Evolutionary conservation across 2,329 filamentous ascomycete species (phyloP), one percentile per base, ranked within the genome.

Genomic region (Claviceps maximensis): DNA sequence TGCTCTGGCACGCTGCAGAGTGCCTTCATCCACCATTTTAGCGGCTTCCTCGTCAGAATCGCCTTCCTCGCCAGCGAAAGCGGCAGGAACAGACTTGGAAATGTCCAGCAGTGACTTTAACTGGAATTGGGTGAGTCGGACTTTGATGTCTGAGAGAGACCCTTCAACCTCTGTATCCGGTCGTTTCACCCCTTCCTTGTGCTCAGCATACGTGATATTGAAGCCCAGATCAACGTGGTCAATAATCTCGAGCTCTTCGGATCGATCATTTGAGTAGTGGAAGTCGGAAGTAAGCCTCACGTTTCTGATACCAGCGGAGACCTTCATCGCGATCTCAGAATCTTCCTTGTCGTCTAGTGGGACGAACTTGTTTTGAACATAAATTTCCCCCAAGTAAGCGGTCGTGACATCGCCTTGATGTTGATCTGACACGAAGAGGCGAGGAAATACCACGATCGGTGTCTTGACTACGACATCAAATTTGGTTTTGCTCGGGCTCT

Each of bases 151-250:
- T 6, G 90, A 96, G 83, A 99, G 89, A 48, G 80, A 84, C 3
- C 91, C 90, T 65, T 93, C 84, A 21, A 98, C 83, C 69, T 97
- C 91, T 49, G 89, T 84, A 62, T 98, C 91, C 0, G 93, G 93
- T 41, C 91, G 80, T 62, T 93, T 84, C 51, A 79, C 74, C 15
- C 86, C 86, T 33, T 79, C 68, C 59, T 81, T 83, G 64, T 98
- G 93, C 64, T 97, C 91, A 1, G 90, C 81, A 67, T 96, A 91
- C 2, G 86, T 94, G 58, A 98, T 84, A 56, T 87, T 87, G 70
- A 98, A 96, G 48, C 87, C 87, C 25, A 99, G 74, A 65, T 98
- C 93, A 13, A 98, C 89, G 60, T 96, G 89, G 62, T 98, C 90
- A 60, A 99, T 95, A 73, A 99, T 86, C 65, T 98, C 89, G 8